Conservation (phyloP, 371 early-diverging fungal genomes). For the Actinomortierella ambigua region DNA sequence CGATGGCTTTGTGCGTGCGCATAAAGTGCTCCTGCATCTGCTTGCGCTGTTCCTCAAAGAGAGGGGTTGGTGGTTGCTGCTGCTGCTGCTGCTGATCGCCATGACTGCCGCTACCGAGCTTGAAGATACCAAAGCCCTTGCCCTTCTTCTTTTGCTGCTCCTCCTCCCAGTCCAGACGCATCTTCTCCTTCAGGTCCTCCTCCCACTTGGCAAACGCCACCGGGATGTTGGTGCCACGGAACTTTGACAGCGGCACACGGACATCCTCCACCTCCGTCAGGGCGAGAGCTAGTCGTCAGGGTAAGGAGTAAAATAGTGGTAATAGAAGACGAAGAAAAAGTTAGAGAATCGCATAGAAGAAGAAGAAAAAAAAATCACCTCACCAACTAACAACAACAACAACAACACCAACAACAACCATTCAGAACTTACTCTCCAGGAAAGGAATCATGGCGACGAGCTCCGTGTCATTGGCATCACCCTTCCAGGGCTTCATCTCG, state of each 20-base stretch:
- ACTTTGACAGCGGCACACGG: constrained; percentile 69
- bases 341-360: background rate
- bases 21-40: constrained; percentile 46
- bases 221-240: constrained; percentile 72
- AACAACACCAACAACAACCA: background rate
- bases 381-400: background rate
- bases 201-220: constrained; percentile 75
- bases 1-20: constrained; percentile 44
- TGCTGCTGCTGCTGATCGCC: constrained; percentile 32
- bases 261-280: constrained; percentile 80
- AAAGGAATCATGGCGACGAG: constrained; percentile 87
- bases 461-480: constrained; percentile 82
- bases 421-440: constrained; percentile 71
- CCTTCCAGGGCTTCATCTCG: constrained; percentile 83
- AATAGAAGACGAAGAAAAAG: constrained; percentile 1
- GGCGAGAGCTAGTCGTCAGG: constrained; percentile 61
- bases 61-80: constrained; percentile 36
- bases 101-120: too few species aligned
- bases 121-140: constrained; percentile 46
- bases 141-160: constrained; percentile 62
- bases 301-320: too few species aligned
- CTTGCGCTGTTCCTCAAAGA: constrained; percentile 42
- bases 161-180: constrained; percentile 73
- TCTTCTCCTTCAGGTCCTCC: constrained; percentile 64
- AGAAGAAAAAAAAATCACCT: background rate